Base-by-base conservation (phyloP, 495 filamentous ascomycete genomes). In the Hypomontagnella submonticulosa region DNA sequence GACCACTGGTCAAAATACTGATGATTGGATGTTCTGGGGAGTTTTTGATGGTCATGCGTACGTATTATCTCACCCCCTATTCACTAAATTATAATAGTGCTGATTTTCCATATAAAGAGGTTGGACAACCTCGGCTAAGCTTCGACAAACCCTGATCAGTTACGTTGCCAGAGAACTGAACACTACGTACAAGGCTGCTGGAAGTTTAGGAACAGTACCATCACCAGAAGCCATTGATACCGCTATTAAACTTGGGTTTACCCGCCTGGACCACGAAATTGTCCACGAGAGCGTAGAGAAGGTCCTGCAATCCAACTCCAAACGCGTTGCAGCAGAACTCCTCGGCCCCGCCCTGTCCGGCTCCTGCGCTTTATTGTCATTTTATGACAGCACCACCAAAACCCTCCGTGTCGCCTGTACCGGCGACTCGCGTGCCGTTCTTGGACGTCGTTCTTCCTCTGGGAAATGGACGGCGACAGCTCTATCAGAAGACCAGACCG, bases 21-120 rank as follows among this genome's bases (percentile, higher is more conserved):
- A 85, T 59, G 95, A 99, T 72, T 99, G 95, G 95, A 98, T 97
- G 92, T 99, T 99, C 74, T 99, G 96, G 96, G 94, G 92, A 37
- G 93, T 99, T 10, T 99, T 97, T 77, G 95, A 99, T 73, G 95
- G 95, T 0, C 95, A 99, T 76, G 90, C 91, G 92, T 93, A 77
- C 74, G 85, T 84, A 56, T 30, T 27, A 11, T 8, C 48, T 11
- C 1, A 43, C 1, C 2, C 9, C 16, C 9, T 44, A 15, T 13
- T 12, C 11, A 20, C 13, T 44, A 16, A 6, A 38, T 47, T n/a
- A 46, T 55, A 43, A 59, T 53, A 61, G 42, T 30, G 33, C 73
- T 80, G 58, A 80, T 42, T 32, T 44, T 36, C 33, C 15, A n/a
- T 64, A 6, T 27, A 27, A 27, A 93, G 92, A 23, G 95, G 95